Evolutionary conservation across 495 filamentous ascomycete genomes (phyloP).

Genomic region (Evansstolkia leycettana): DNA sequence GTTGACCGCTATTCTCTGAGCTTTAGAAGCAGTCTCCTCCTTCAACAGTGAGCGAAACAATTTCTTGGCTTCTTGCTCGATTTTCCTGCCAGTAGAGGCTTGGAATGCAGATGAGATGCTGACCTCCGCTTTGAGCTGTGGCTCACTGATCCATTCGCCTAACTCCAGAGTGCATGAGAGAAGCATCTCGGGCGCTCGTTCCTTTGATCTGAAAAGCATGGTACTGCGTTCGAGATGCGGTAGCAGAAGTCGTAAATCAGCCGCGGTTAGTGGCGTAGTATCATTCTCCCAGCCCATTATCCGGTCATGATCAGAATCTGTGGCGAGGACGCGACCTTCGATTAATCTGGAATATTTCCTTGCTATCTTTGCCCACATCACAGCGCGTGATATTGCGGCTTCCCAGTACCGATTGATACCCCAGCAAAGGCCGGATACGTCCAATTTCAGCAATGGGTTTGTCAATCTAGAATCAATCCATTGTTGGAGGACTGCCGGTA

Average conservation of each 20-base stretch:
- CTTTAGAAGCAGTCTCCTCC: slow-evolving; percentile 10
- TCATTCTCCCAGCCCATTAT: not conserved
- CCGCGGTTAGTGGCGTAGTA: slow-evolving; percentile 2
- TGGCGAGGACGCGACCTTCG: not conserved
- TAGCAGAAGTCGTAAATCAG: slow-evolving; percentile 19
- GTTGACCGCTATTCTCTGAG: slow-evolving; percentile 7
- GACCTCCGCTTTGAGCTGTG: slow-evolving; percentile 22
- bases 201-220: slow-evolving; percentile 22
- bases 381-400: slow-evolving; percentile 22
- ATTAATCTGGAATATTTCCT: slow-evolving; percentile 10
- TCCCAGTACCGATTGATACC: slow-evolving; percentile 35
- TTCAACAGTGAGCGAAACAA: slow-evolving; percentile 27
- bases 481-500: slow-evolving; percentile 20
- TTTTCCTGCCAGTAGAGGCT: slow-evolving; percentile 11
- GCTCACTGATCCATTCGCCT: slow-evolving; percentile 31
- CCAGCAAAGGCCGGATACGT: slow-evolving; percentile 31
- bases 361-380: slow-evolving; percentile 25
- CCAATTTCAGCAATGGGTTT: slow-evolving; percentile 24
- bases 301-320: not conserved
- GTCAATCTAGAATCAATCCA: slow-evolving; percentile 28
- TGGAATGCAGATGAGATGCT: slow-evolving; percentile 15
- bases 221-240: slow-evolving; percentile 28
- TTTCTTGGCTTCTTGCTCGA: slow-evolving; percentile 26
- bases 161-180: slow-evolving; percentile 22
- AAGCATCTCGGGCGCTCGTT: slow-evolving; percentile 11